These are phyloP conservation scores for Lentinula sp. DNA, from an alignment of 768 basidiomycete genomes.

Conservation along the genomic window DNA sequence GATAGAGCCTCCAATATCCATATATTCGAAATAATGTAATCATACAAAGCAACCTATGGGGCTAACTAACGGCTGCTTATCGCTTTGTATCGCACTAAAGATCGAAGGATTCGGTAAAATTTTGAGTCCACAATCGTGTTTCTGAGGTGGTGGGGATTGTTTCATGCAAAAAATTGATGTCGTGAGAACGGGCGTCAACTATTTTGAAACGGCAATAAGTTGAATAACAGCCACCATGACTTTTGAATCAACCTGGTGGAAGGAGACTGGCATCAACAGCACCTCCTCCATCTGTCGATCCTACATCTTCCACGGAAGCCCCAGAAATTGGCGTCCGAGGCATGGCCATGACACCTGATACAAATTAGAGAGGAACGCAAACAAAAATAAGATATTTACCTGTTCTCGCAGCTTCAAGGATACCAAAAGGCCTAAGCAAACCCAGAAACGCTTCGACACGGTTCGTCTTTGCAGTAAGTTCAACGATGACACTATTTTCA, in stretches of 20 bases:
- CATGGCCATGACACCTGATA: constrained; percentile 92
- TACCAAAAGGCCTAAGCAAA: constrained; percentile 89
- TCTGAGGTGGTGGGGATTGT: too few relatives aligned
- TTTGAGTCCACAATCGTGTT: too few relatives aligned
- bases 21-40: too few relatives aligned
- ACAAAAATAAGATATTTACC: constrained; percentile 41
- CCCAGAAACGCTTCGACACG: constrained; percentile 91
- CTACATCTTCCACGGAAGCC: constrained; percentile 45
- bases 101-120: too few relatives aligned
- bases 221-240: neutral
- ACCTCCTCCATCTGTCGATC: constrained; percentile 38
- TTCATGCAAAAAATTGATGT: too few relatives aligned
- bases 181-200: too few relatives aligned
- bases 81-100: too few relatives aligned
- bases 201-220: too few relatives aligned
- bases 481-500: constrained; percentile 92
- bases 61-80: too few relatives aligned
- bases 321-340: constrained; percentile 83
- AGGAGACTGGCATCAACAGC: constrained; percentile 87
- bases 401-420: constrained; percentile 91
- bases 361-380: constrained; percentile 2
- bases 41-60: too few relatives aligned
- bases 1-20: too few relatives aligned
- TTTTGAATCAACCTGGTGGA: constrained; percentile 72
- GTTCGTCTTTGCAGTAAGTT: constrained; percentile 87